Percentiles rank a stretch among this genome's conserved stretches.
phyloP scores from a whole-genome alignment of 129 eudicot genomes.

The Flaveria robusta region DNA sequence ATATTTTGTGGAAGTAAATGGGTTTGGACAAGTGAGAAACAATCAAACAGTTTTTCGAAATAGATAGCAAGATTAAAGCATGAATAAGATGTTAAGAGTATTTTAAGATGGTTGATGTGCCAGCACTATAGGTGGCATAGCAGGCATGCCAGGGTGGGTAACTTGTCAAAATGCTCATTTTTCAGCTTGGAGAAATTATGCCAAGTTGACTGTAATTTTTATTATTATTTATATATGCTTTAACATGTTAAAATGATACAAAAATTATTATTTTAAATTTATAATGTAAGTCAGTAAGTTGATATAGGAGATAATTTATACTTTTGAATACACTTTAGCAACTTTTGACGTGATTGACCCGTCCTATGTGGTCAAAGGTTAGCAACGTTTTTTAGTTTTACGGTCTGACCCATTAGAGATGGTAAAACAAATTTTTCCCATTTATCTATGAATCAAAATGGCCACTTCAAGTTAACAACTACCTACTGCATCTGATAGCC shows the following conservation, averaged over 20 bases:
- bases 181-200: not conserved
- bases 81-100: not conserved
- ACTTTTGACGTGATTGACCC: not conserved
- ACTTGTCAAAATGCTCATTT: not conserved
- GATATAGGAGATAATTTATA: too few species aligned
- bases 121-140: not conserved
- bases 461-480: not conserved
- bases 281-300: too few species aligned
- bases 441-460: not conserved
- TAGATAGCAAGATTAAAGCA: conserved; percentile 11
- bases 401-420: not conserved
- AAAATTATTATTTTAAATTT: too few species aligned
- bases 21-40: not conserved
- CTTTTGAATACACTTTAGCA: too few species aligned
- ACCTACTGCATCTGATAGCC: not conserved
- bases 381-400: not conserved
- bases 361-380: not conserved
- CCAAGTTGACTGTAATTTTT: not conserved
- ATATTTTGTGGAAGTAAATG: not conserved
- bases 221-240: not conserved
- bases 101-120: not conserved
- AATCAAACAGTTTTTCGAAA: not conserved
- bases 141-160: not conserved
- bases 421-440: not conserved
- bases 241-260: not conserved